Conservation (phyloP, 371 early-diverging fungal species). For the Caulochytrium protostelioides region DNA sequence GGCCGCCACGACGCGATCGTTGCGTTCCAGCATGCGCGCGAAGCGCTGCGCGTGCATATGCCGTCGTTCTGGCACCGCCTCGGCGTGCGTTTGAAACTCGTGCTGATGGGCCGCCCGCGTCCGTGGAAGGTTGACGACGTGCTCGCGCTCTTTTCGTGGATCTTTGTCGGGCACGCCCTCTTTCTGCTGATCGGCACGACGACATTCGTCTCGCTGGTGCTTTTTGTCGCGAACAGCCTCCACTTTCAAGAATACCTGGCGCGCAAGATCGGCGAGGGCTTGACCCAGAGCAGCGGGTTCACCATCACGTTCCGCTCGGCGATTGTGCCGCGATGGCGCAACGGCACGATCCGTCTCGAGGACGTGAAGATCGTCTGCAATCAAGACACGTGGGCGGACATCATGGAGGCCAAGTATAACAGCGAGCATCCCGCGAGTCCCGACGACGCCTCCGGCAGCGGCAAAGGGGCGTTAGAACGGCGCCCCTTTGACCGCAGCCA, state of each 20-base stretch:
- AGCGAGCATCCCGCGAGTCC: constrained; percentile 2
- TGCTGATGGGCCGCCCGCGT: too few relatives aligned
- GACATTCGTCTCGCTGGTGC: constrained; percentile 56
- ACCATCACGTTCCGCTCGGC: constrained; percentile 72
- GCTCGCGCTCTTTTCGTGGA: constrained; percentile 71
- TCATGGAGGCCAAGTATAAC: too few relatives aligned
- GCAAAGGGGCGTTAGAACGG: constrained; percentile 18
- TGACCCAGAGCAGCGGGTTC: constrained; percentile 61
- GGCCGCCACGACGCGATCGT: too few relatives aligned
- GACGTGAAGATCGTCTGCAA: constrained; percentile 42
- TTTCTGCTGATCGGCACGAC: constrained; percentile 76
- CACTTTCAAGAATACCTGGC: constrained; percentile 77
- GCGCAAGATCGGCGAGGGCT: constrained; percentile 44
- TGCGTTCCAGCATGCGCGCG: too few relatives aligned
- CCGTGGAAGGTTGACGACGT: constrained; percentile 73
- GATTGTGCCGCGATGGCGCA: constrained; percentile 79
- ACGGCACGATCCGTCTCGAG: constrained; percentile 62
- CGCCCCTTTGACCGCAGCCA: constrained; percentile 5
- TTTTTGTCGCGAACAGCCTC: constrained; percentile 62
- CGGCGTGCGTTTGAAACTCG: too few relatives aligned
- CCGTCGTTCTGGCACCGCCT: too few relatives aligned
- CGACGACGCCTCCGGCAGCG: too few relatives aligned
- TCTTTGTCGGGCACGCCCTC: constrained; percentile 60
- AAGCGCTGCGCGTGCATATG: too few relatives aligned
- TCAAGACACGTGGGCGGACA: constrained; percentile 16